Base-by-base conservation (phyloP, 495 filamentous ascomycete genomes). In the Wilcoxina mikolae region DNA sequence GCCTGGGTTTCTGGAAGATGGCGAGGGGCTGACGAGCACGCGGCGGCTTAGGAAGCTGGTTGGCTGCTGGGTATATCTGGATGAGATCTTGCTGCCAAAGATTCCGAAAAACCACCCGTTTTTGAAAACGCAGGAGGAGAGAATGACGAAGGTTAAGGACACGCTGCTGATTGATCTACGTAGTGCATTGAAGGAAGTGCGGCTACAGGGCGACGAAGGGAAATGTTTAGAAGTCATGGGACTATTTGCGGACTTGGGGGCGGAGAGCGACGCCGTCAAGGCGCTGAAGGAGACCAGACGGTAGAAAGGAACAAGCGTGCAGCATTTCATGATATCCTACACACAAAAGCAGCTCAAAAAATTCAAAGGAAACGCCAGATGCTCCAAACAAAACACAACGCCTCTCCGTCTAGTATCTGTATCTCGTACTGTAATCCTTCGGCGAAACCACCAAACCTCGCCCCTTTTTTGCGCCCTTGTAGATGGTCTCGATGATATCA, bases 401-500 rank as follows among this genome's bases (percentile, higher is more conserved):
- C 23, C 4, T n/a, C 22, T 20, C 15, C 15, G 22, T 29, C 55
- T 67, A 67, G 27, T 65, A 65, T 31, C 64, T 54, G 31, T 66
- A 65, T 44, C 64, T 58, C 27, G 64, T 67, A 51, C 53, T 60
- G 18, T 66, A 67, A 74, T 76, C 78, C 76, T 96, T 98, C 0
- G 91, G 91, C 60, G 87, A 94, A 54, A 96, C 89, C 28, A 95
- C 91, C 62, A 95, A 69, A 79, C 91, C 91, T 43, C 89, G 76
- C 1, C 91, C 91, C 72, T 96, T 98, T 77, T 93, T 95, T 2
- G 91, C 91, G 12, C 91, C 91, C 54, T 88, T 83, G 69, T 96
- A 98, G 55, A 98, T 89, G 12, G 89, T 95, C 71, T 98, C 93
- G 64, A 95, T 82, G 64, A 98, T 96, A 70, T 96, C 93, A 61